Conservation (phyloP, 2,329 filamentous ascomycete genomes). For the Penicillium brevicompactum region DNA sequence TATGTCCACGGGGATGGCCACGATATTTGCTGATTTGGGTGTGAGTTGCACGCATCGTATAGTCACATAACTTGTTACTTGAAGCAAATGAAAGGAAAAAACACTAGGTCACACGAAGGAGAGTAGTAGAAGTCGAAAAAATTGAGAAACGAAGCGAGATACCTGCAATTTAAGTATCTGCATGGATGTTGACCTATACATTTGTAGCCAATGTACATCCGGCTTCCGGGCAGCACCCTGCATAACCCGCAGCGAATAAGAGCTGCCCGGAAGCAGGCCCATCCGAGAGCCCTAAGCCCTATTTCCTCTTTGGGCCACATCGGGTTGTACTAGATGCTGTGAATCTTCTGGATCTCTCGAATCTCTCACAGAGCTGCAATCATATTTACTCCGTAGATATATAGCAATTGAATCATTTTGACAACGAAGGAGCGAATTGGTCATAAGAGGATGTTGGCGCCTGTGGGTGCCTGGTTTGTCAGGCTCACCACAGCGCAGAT, state of each 20-base stretch:
- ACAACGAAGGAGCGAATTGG: too few relatives aligned
- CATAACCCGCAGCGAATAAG: not conserved
- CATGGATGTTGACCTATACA: not conserved
- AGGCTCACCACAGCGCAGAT: too few relatives aligned
- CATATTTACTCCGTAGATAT: too few relatives aligned
- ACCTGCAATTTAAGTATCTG: not conserved
- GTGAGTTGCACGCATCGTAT: not conserved
- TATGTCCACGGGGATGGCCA: constrained; percentile 1
- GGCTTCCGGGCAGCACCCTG: not conserved
- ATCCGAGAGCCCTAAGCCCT: constrained; percentile 23
- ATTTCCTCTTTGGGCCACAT: constrained; percentile 4
- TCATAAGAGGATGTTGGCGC: too few relatives aligned
- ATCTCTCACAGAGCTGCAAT: too few relatives aligned
- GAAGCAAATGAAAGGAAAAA: not conserved
- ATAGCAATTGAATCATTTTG: too few relatives aligned
- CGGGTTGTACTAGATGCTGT: not conserved
- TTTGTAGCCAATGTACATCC: not conserved
- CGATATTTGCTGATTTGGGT: not conserved
- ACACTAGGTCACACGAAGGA: not conserved
- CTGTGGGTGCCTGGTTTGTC: too few relatives aligned
- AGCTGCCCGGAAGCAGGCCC: not conserved
- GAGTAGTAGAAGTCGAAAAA: not conserved
- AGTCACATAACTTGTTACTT: not conserved
- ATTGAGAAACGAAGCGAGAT: not conserved
- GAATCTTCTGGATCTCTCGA: not conserved